Evolutionary conservation across 2,329 filamentous ascomycete species (phyloP), one percentile per base, ranked within the genome.

Genomic region (Trichophyton mentagrophytes): DNA sequence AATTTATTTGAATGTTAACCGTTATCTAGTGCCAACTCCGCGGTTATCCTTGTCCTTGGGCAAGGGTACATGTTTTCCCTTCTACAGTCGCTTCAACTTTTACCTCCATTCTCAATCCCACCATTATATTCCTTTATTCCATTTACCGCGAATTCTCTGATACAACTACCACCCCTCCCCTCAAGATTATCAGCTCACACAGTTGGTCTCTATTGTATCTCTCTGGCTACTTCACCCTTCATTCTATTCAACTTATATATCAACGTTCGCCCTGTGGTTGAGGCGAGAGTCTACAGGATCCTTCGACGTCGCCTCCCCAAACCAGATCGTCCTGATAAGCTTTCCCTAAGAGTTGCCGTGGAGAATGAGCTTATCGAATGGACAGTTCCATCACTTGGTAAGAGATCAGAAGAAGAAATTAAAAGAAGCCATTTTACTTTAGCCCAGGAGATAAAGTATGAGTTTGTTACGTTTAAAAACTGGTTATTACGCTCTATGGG

Each of bases 351-450:
- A 58, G 73, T 76, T 61, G 74, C 74, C 6, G 66, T 69, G n/a
- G 73, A 76, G 47, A 74, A 75, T 63, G 74, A 75, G 47, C 69
- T 76, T 15, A 69, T 76, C 49, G 74, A 76, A 59, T 76, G 74
- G 74, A 73, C 74, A 46, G 69, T 74, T 22, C 74, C 74, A 9
- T 69, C 69, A 3, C 65, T 75, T 5, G 74, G 73, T 2, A 72
- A 73, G 47, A 69, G 72, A 58, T 68, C 72, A n/a, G 70, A 72
- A 55, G 73, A 76, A 62, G 74, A 76, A 62, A 68, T 67, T 57
- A 65, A 67, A n/a, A 72, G 74, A 42, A 67, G 67, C 57, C 70
- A 68, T 53, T 66, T 76, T 17, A 69, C 72, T 5, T 62, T 76
- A 1, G 47, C 67, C 6, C 67, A 76, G 59, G 74, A 76, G 57